A percentile compares a stretch with the other conserved stretches of the same genome.
phyloP scores from a whole-genome alignment of 306 rosid species.

The Cicer bijugum region DNA sequence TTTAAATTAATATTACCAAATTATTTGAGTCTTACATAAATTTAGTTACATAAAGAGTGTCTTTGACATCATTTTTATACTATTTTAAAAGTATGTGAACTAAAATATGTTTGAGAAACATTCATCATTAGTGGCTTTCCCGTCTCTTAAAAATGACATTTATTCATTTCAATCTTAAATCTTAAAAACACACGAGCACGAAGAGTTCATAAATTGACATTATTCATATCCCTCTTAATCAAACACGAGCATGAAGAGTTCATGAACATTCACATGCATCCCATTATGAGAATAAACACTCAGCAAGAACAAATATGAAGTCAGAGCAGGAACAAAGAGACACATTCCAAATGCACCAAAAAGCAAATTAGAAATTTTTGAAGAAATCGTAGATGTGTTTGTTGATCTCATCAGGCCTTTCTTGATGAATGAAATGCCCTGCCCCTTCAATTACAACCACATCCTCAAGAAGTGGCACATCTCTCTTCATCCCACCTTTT shows the following conservation, averaged over 20 bases:
- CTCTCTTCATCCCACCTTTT: conserved; percentile 75
- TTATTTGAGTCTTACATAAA: no score
- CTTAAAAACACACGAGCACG: not conserved
- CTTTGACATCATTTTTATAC: no score
- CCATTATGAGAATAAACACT: conserved; percentile 2
- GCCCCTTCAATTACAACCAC: conserved; percentile 72
- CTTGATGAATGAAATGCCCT: conserved; percentile 73
- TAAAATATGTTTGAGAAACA: not conserved
- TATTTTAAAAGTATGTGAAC: no score
- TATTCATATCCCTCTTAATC: conserved; percentile 5
- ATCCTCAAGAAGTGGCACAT: conserved; percentile 72
- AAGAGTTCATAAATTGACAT: not conserved
- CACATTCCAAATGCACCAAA: not conserved
- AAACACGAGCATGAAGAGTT: not conserved
- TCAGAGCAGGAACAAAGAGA: not conserved
- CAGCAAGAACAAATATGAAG: conserved; percentile 20
- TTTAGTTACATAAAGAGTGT: no score
- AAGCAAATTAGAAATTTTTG: conserved; percentile 45
- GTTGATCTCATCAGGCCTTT: conserved; percentile 65
- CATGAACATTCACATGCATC: not conserved
- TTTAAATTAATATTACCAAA: no score
- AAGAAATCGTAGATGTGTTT: conserved; percentile 67
- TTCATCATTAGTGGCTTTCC: not conserved
- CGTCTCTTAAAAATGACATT: not conserved
- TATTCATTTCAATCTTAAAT: not conserved